These are phyloP conservation scores for Globisporangium ultimum DNA, from an alignment of 352 stramenopile species.

Conservation along the genomic window DNA sequence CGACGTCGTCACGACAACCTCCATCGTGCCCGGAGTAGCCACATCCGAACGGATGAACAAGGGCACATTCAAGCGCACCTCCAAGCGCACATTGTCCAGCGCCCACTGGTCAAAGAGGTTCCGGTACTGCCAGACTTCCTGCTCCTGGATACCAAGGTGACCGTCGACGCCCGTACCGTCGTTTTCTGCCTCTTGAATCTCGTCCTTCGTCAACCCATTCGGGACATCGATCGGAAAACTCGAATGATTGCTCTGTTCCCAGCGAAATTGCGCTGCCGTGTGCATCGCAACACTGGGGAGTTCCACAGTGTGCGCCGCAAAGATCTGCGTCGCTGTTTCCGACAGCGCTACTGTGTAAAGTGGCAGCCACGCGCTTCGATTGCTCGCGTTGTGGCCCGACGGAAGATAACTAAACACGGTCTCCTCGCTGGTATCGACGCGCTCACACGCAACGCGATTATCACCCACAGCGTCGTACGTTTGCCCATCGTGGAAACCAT, in stretches of 20 bases:
- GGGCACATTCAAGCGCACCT: slow-evolving; percentile 49
- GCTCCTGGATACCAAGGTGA: slow-evolving; percentile 29
- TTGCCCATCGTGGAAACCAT: slow-evolving; percentile 39
- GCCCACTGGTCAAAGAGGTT: slow-evolving; percentile 81
- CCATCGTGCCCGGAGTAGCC: slow-evolving; percentile 15
- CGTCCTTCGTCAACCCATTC: slow-evolving; percentile 14
- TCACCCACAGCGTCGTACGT: slow-evolving; percentile 46
- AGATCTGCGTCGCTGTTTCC: not conserved
- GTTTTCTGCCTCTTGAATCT: slow-evolving; percentile 35
- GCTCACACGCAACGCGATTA: slow-evolving; percentile 60
- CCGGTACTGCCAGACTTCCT: slow-evolving; percentile 50
- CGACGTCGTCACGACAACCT: slow-evolving; percentile 35
- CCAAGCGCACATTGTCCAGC: slow-evolving; percentile 51
- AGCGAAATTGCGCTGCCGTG: slow-evolving; percentile 41
- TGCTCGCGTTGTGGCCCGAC: slow-evolving; percentile 19
- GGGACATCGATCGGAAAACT: slow-evolving; percentile 57
- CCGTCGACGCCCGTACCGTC: slow-evolving; percentile 36
- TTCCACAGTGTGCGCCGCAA: slow-evolving; percentile 25
- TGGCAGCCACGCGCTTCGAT: slow-evolving; percentile 42
- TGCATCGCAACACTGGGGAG: slow-evolving; percentile 47
- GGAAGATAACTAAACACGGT: slow-evolving; percentile 51
- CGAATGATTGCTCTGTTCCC: slow-evolving; percentile 65
- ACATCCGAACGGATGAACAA: slow-evolving; percentile 20
- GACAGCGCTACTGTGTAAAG: slow-evolving; percentile 32
- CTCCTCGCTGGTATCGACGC: slow-evolving; percentile 43